Evolutionary conservation across 495 filamentous ascomycete genomes (phyloP).

Genomic region (Jackrogersella minutella): DNA sequence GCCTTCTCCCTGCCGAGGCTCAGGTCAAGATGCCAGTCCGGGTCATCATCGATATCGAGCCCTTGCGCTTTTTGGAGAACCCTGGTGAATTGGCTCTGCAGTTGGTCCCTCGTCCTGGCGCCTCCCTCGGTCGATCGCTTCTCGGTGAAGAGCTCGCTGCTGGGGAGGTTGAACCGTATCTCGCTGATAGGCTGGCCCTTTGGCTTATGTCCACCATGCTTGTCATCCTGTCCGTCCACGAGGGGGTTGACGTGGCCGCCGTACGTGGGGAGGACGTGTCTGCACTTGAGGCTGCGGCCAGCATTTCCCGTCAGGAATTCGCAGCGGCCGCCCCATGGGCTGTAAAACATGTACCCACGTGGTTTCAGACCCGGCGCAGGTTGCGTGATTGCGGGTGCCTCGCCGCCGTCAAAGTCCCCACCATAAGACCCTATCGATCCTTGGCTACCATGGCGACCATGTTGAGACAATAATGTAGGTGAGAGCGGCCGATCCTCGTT

Average conservation of each 20-base stretch:
- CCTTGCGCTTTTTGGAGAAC: constrained; percentile 43
- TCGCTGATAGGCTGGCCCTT: constrained; percentile 73
- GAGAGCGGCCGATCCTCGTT: constrained; percentile 29
- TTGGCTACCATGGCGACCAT: constrained; percentile 47
- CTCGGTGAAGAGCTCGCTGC: constrained; percentile 45
- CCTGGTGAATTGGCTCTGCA: constrained; percentile 52
- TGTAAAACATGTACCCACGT: constrained; percentile 70
- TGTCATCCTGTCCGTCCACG: constrained; percentile 47
- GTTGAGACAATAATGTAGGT: constrained; percentile 28
- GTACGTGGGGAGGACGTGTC: constrained; percentile 65
- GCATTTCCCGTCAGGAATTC: constrained; percentile 79
- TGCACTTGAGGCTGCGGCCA: constrained; percentile 79
- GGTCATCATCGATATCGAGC: constrained; percentile 44
- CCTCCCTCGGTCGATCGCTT: constrained; percentile 36
- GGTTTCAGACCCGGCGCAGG: constrained; percentile 56
- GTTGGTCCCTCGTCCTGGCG: constrained; percentile 37
- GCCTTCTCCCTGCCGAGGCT: constrained; percentile 78
- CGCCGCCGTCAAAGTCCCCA: constrained; percentile 44
- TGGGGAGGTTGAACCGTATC: constrained; percentile 85
- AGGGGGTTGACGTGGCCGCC: constrained; percentile 50
- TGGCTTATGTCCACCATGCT: constrained; percentile 33
- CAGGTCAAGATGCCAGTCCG: constrained; percentile 63
- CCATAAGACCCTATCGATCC: constrained; percentile 50
- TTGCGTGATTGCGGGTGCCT: constrained; percentile 48
- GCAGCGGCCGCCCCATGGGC: constrained; percentile 87